These are phyloP conservation scores for Malania oleifera DNA, from an alignment of 164 flowering plant genomes.

Conservation along the genomic window DNA sequence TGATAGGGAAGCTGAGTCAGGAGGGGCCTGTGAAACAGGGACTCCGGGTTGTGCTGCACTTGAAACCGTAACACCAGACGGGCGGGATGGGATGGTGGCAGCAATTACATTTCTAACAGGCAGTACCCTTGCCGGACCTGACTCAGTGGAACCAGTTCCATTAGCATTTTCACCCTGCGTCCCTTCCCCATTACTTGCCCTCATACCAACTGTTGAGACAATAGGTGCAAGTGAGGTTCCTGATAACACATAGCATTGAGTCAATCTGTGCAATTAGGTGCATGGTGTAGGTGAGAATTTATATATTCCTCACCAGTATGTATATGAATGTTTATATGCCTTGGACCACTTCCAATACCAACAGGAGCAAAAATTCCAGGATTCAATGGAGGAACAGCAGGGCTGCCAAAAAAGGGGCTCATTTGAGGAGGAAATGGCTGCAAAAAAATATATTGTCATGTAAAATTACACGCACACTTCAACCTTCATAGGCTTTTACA, in stretches of 20 bases:
- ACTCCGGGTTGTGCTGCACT: constrained; percentile 25
- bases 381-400: constrained; percentile 34
- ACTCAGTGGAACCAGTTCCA: constrained; percentile 26
- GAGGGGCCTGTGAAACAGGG: constrained; percentile 31
- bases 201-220: constrained; percentile 46
- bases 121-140: constrained; percentile 24
- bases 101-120: constrained; percentile 35
- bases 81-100: constrained; percentile 30
- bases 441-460: constrained; percentile 19
- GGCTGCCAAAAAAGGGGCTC: constrained; percentile 59
- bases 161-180: constrained; percentile 24
- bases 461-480: constrained; percentile 48
- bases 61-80: constrained; percentile 25
- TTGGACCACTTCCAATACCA: constrained; percentile 58
- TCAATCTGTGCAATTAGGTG: background rate
- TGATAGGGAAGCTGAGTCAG: constrained; percentile 28
- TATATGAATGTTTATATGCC: constrained; percentile 85
- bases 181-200: constrained; percentile 42
- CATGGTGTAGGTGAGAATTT: background rate
- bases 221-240: constrained; percentile 48
- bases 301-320: constrained; percentile 66
- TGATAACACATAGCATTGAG: constrained; percentile 13
- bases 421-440: constrained; percentile 95
- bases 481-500: constrained; percentile 97
- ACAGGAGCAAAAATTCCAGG: constrained; percentile 40